Evolutionary conservation across 805 yeast species (phyloP), one percentile per base, ranked within the genome.

Genomic region (Saccharomycopsis sp.): DNA sequence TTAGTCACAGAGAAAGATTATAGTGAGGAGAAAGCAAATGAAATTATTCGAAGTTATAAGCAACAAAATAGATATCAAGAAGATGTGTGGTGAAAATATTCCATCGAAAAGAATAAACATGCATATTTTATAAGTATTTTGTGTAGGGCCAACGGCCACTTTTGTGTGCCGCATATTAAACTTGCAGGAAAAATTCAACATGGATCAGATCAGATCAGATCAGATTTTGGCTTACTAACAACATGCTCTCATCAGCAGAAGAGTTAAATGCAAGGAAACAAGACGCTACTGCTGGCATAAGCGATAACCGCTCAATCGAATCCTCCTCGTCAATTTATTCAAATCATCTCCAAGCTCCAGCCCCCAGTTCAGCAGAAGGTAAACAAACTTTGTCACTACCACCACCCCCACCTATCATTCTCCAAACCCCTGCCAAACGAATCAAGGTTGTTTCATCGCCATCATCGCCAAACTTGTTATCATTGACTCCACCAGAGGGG

Each of bases 31-130:
- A 79, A 77, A 53, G 96, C 95, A 11, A 74, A 76, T 13, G 93
- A 83, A 48, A 69, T 84, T 58, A 73, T 87, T 48, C 85, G 86
- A 67, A 74, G 80, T 52, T 74, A 84, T 67, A 85, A 85, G 62
- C 78, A 85, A 21, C 81, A 83, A 55, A 90, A 89, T 61, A 78
- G 82, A 65, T 90, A 88, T 64, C 98, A 90, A 68, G 97, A 93
- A 67, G 98, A 90, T 71, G 96, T 90, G 11, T 90, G 98, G 98
- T 90, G 69, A 66, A 20, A 23, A 38, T 48, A 28, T n/a, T n/a
- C n/a, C n/a, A n/a, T n/a, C n/a, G n/a, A n/a, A n/a, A n/a, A n/a
- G n/a, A n/a, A n/a, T n/a, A n/a, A n/a, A n/a, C n/a, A n/a, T n/a
- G n/a, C n/a, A n/a, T n/a, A n/a, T n/a, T n/a, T n/a, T n/a, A n/a